Evolutionary conservation across 148 eudicot species (phyloP).

Genomic region (Amaranthus hypochondriacus): DNA sequence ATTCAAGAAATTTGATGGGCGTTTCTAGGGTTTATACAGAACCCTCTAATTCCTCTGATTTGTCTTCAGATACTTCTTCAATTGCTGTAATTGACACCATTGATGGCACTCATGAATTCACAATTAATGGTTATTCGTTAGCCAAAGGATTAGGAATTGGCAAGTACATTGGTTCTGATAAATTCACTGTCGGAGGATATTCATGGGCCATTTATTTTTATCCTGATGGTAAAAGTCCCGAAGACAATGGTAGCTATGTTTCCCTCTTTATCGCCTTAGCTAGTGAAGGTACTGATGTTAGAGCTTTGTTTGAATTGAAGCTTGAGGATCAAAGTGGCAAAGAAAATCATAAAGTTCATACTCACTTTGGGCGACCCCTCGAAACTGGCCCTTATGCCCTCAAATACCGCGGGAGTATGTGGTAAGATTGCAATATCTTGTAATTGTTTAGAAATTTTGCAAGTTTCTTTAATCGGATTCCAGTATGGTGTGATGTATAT

Average conservation of each 20-base stretch:
- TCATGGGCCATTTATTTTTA: conserved; percentile 54
- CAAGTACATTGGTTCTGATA: conserved; percentile 45
- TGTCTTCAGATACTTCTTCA: conserved; percentile 26
- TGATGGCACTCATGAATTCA: conserved; percentile 43
- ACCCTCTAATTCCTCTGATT: conserved; percentile 18
- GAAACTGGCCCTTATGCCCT: conserved; percentile 56
- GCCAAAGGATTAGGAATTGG: conserved; percentile 49
- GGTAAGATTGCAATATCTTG: conserved; percentile 29
- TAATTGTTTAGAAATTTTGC: neutral
- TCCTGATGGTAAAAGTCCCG: conserved; percentile 54
- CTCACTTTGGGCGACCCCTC: conserved; percentile 41
- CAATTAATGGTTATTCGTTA: conserved; percentile 38
- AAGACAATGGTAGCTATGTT: conserved; percentile 40
- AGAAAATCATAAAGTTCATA: conserved; percentile 42
- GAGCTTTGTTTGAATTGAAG: conserved; percentile 53
- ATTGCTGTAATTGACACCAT: conserved; percentile 38
- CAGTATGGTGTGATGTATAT: neutral
- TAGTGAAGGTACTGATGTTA: conserved; percentile 47
- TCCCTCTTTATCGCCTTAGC: conserved; percentile 54
- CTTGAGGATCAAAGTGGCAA: conserved; percentile 57
- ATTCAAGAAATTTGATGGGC: conserved; percentile 28
- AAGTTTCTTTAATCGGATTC: neutral
- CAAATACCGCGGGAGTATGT: conserved; percentile 54
- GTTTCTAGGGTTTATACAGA: conserved; percentile 29
- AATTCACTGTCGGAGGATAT: conserved; percentile 49